Evolutionary conservation across 2,329 filamentous ascomycete species (phyloP).

Genomic region (Trichoderma atroviride): DNA sequence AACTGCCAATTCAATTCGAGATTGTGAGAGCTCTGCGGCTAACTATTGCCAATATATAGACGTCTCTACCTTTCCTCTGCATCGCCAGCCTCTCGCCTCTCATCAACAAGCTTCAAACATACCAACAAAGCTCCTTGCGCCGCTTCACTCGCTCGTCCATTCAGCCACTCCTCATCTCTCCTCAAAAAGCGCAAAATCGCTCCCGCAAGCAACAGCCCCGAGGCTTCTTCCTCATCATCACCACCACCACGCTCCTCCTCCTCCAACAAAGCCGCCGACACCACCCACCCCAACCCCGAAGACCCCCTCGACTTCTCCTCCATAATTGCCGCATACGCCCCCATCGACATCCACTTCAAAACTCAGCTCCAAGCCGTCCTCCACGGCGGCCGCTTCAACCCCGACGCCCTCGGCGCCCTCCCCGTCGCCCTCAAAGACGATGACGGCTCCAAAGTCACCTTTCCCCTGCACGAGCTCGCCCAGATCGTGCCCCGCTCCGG

Average conservation of each 20-base stretch:
- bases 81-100: not conserved
- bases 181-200: conserved; percentile 47
- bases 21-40: not conserved
- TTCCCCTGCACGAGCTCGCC: conserved; percentile 58
- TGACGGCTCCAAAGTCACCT: conserved; percentile 36
- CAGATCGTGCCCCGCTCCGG: conserved; percentile 54
- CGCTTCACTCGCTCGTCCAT: conserved; percentile 31
- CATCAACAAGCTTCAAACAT: not conserved
- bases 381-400: conserved; percentile 56
- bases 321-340: conserved; percentile 48
- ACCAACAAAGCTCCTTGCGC: not conserved
- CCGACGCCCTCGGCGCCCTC: conserved; percentile 51
- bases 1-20: not conserved
- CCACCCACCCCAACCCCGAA: conserved; percentile 40
- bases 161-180: conserved; percentile 37
- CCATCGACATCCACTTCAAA: conserved; percentile 48
- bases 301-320: conserved; percentile 55
- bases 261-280: conserved; percentile 30
- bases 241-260: conserved; percentile 27
- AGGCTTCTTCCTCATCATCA: not conserved
- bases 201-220: conserved; percentile 37
- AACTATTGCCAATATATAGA: not conserved
- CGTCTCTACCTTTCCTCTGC: not conserved
- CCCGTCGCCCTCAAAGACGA: conserved; percentile 43
- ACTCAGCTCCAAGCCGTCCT: conserved; percentile 46